phyloP scores from a whole-genome alignment of 116 monocot genomes.

The Trichopus zeylanicus region DNA sequence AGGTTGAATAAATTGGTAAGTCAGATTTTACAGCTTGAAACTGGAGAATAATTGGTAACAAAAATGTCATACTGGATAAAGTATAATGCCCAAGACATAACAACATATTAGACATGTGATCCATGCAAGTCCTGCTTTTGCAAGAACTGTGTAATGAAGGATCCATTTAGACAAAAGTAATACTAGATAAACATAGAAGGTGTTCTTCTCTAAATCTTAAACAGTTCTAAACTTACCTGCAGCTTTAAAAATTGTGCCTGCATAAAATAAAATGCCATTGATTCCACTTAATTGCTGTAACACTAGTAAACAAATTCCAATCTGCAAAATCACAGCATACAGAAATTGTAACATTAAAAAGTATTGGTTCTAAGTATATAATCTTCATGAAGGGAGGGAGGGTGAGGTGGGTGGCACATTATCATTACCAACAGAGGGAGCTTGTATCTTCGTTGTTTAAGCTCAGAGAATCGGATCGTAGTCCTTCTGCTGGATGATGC shows the following conservation, averaged over 20 bases:
- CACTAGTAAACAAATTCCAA: slow-evolving; percentile 80
- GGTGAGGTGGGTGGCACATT: not conserved
- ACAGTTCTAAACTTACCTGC: slow-evolving; percentile 39
- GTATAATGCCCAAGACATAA: no score
- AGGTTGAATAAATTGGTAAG: no score
- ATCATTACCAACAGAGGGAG: slow-evolving; percentile 59
- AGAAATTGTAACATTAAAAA: not conserved
- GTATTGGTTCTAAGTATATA: not conserved
- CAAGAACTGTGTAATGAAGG: not conserved
- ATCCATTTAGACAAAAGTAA: not conserved
- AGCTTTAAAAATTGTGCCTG: slow-evolving; percentile 76
- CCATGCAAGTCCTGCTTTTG: no score
- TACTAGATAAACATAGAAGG: not conserved
- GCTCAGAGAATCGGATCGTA: slow-evolving; percentile 54
- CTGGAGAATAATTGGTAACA: no score
- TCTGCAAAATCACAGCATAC: slow-evolving; percentile 23
- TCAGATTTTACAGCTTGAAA: no score
- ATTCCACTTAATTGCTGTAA: slow-evolving; percentile 88
- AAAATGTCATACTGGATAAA: no score
- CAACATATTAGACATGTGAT: no score
- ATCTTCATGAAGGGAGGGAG: not conserved
- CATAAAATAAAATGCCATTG: slow-evolving; percentile 91
- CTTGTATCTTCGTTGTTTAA: slow-evolving; percentile 62
- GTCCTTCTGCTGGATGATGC: slow-evolving; percentile 61
- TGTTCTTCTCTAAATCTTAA: not conserved